Evolutionary conservation across 2,329 filamentous ascomycete species (phyloP).

Genomic region (Colletotrichum coccodes): DNA sequence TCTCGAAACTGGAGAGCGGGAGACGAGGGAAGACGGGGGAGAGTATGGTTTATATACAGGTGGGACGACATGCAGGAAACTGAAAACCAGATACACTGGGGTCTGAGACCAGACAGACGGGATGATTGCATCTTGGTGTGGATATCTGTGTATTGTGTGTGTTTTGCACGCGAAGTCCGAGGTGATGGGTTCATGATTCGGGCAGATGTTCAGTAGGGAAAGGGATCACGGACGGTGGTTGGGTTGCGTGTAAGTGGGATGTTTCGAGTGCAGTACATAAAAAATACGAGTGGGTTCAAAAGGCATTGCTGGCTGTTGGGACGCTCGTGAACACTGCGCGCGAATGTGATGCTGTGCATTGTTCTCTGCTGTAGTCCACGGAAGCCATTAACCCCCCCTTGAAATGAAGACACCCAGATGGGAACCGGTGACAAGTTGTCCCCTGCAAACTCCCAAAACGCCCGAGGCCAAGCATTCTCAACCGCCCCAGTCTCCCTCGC

Average conservation of each 20-base stretch:
- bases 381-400: too few species aligned
- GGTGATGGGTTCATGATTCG: neutral
- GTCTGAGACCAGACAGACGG: neutral
- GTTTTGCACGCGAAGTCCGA: neutral
- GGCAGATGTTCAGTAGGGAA: too few species aligned
- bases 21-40: neutral
- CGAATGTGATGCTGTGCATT: too few species aligned
- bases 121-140: neutral
- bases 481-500: neutral
- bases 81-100: too few species aligned
- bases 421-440: too few species aligned
- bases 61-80: too few species aligned
- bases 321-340: too few species aligned
- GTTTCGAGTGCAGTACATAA: neutral
- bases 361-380: too few species aligned
- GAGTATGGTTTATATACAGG: neutral
- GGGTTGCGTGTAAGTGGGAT: neutral
- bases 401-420: too few species aligned
- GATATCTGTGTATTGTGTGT: too few species aligned
- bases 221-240: neutral
- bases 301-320: neutral
- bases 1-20: neutral
- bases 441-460: neutral
- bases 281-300: neutral
- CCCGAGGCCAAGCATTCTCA: neutral